Evolutionary conservation across 2,329 filamentous ascomycete genomes (phyloP), one percentile per base, ranked within the genome.

Genomic region (Fusarium sp.): DNA sequence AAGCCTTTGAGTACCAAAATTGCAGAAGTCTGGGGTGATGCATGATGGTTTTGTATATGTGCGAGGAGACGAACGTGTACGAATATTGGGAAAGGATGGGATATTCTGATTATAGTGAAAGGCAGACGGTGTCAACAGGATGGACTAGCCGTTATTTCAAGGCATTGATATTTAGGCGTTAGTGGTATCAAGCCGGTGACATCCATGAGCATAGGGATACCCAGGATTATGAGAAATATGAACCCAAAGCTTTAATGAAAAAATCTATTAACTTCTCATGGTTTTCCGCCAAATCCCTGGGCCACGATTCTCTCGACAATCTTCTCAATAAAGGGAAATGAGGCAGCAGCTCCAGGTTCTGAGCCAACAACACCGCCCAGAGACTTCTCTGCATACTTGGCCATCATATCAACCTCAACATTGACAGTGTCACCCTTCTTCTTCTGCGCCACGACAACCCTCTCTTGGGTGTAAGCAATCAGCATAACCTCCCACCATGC

Each of bases 401-500:
- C 90, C 84, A 91, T 87, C 85, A 97, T 94, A 80, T 98, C 95
- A 59, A 97, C 95, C 85, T 98, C 95, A 39, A 98, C 89, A 79
- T 98, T 98, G 68, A 97, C 93, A 54, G 91, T 88, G 10, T 97
- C 94, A 5, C 95, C 94, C 35, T 88, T 83, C 82, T 88, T 86
- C 88, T 98, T 98, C 57, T 85, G 86, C 5, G 93, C 93, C 71
- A 94, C 90, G 20, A 97, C 92, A 20, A 99, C 91, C 81, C 93
- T 93, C 82, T 95, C 94, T 84, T 98, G 96, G 15, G 96, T 98
- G 82, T 99, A 99, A 13, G 93, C 89, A 81, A 99, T 98, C 69
- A 99, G 86, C 96, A 99, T 99, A 54, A 99, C 92, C 87, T 98
- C 96, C 89, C 92, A 98, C 81, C 94, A 97, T 45, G 92, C 91